Conservation (phyloP, 257 asterid species). For the Dorcoceras hygrometricum region DNA sequence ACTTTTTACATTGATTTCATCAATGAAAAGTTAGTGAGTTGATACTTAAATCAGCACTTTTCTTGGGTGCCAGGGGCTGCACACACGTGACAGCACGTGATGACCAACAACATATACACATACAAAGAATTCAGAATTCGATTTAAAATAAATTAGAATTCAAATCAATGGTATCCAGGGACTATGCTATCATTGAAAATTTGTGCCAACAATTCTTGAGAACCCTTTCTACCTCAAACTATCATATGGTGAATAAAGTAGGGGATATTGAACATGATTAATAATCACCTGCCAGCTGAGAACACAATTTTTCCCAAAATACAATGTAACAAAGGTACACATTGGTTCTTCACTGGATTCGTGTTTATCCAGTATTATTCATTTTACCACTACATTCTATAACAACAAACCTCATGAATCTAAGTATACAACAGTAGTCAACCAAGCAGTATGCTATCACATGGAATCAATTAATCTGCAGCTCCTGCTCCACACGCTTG, state of each 20-base stretch:
- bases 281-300: not conserved
- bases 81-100: constrained; percentile 52
- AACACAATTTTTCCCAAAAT: not conserved
- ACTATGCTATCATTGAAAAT: not conserved
- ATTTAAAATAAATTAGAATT: no score
- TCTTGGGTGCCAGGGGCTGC: constrained; percentile 21
- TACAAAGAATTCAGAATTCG: not conserved
- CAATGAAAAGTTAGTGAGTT: not conserved
- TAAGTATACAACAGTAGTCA: constrained; percentile 1
- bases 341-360: not conserved
- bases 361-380: not conserved
- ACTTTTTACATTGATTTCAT: not conserved
- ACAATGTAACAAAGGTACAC: not conserved
- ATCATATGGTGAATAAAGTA: not conserved
- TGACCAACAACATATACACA: not conserved
- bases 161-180: not conserved
- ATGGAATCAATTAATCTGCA: constrained; percentile 4
- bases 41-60: constrained; percentile 15
- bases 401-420: not conserved
- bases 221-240: not conserved
- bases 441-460: not conserved
- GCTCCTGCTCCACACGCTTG: constrained; percentile 37
- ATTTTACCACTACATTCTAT: not conserved
- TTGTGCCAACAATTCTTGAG: no score
- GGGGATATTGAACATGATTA: not conserved